These are phyloP conservation scores for Suhomyces anneliseae DNA, from an alignment of 1,139 yeast species.

Conservation along the genomic window DNA sequence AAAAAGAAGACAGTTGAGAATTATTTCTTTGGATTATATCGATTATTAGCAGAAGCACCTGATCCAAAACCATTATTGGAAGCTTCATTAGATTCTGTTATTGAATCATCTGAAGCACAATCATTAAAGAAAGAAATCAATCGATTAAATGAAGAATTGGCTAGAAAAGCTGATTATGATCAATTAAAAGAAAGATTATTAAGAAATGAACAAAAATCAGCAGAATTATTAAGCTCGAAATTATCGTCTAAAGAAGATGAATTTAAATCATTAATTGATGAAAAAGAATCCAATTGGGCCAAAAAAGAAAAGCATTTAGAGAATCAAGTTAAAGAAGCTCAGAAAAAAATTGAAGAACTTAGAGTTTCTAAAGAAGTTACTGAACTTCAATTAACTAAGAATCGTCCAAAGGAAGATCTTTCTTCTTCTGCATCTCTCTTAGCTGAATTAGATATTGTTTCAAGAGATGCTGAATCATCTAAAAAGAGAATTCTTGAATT, in stretches of 20 bases:
- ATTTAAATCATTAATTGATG: slow-evolving; percentile 56
- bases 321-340: slow-evolving; percentile 46
- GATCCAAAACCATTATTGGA: slow-evolving; percentile 86
- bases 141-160: slow-evolving; percentile 57
- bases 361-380: slow-evolving; percentile 57
- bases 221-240: slow-evolving; percentile 48
- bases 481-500: slow-evolving; percentile 68
- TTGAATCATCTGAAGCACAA: slow-evolving; percentile 55
- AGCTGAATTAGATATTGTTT: slow-evolving; percentile 63
- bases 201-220: slow-evolving; percentile 58
- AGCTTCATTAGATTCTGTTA: slow-evolving; percentile 67
- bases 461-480: slow-evolving; percentile 73
- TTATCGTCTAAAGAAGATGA: slow-evolving; percentile 64
- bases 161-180: slow-evolving; percentile 76
- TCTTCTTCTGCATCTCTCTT: slow-evolving; percentile 30
- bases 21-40: slow-evolving; percentile 71
- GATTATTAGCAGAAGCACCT: slow-evolving; percentile 83
- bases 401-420: slow-evolving; percentile 13
- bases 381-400: slow-evolving; percentile 45
- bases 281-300: slow-evolving; percentile 61
- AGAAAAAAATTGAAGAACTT: slow-evolving; percentile 53
- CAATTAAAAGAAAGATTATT: slow-evolving; percentile 62
- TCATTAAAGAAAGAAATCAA: slow-evolving; percentile 55
- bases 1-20: slow-evolving; percentile 75
- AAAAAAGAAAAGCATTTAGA: slow-evolving; percentile 48